phyloP scores from a whole-genome alignment of 139 green algal genomes.

The Chlorella sorokiniana region DNA sequence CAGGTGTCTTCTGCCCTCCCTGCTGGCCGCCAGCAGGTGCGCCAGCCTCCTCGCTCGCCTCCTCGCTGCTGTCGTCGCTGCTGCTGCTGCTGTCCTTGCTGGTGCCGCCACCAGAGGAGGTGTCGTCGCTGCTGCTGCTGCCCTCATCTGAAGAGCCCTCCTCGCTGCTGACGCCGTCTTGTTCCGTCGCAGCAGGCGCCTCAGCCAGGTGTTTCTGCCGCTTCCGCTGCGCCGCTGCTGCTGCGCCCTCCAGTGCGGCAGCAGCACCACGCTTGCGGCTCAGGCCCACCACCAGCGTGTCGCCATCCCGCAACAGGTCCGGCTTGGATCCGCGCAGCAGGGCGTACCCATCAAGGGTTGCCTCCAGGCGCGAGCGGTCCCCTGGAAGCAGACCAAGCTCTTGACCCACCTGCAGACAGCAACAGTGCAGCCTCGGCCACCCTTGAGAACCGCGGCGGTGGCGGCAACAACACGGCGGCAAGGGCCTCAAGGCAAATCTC shows the following conservation, averaged over 20 bases:
- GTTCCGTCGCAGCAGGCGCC: no score
- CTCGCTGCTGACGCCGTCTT: background rate
- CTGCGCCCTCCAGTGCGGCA: background rate
- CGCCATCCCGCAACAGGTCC: conserved; percentile 30
- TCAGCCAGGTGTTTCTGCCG: background rate
- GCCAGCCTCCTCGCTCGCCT: background rate
- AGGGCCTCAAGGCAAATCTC: background rate
- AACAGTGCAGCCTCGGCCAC: background rate
- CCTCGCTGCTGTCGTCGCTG: background rate
- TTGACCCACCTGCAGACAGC: background rate
- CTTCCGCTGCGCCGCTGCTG: background rate
- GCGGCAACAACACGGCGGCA: background rate
- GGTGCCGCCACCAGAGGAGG: background rate
- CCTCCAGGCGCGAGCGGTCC: background rate
- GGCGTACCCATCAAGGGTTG: background rate
- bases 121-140: background rate
- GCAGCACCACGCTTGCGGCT: background rate
- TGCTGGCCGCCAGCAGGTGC: background rate
- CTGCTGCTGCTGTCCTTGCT: background rate
- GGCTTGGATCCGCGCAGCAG: conserved; percentile 4
- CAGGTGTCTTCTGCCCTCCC: background rate
- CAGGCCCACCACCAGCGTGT: conserved; percentile 12
- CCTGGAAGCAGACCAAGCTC: background rate
- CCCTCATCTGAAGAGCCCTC: no score
- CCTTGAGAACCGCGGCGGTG: background rate